Evolutionary conservation across 2,329 filamentous ascomycete genomes (phyloP).

Genomic region (Hysterium pulicare): DNA sequence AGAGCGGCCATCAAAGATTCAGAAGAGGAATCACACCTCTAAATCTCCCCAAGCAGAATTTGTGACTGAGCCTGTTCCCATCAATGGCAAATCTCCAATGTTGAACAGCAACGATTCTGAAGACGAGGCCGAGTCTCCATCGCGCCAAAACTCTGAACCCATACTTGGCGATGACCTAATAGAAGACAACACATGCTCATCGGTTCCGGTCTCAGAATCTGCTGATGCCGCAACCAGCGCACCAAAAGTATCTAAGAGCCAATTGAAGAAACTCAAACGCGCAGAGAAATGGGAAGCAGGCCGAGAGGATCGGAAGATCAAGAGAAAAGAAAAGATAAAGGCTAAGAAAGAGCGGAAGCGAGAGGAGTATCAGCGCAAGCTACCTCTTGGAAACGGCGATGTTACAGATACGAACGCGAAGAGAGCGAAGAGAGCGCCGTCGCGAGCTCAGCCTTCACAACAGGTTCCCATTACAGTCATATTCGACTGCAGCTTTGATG

Average conservation of each 20-base stretch:
- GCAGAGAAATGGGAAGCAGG: conserved; percentile 73
- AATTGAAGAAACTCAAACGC: conserved; percentile 73
- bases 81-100: conserved; percentile 1
- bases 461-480: conserved; percentile 76
- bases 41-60: conserved; percentile 9
- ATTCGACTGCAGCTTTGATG: conserved; percentile 88
- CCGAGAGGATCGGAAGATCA: conserved; percentile 56
- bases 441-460: conserved; percentile 39
- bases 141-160: conserved; percentile 10
- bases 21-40: conserved; percentile 46
- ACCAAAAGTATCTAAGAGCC: conserved; percentile 66
- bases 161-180: too few relatives aligned
- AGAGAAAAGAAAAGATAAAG: conserved; percentile 55
- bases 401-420: conserved; percentile 9
- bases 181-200: too few relatives aligned
- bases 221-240: background rate
- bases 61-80: conserved; percentile 9
- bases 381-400: conserved; percentile 6
- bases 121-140: conserved; percentile 11
- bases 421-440: conserved; percentile 2
- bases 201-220: background rate
- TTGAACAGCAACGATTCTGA: conserved; percentile 3
- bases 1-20: conserved; percentile 54
- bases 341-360: conserved; percentile 53
- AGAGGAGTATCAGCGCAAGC: conserved; percentile 28